A percentile compares a stretch with the other conserved stretches of the same genome.
These are phyloP conservation scores for Xylaria hypoxylon DNA, from an alignment of 2,329 filamentous ascomycete genomes.

Conservation along the genomic window DNA sequence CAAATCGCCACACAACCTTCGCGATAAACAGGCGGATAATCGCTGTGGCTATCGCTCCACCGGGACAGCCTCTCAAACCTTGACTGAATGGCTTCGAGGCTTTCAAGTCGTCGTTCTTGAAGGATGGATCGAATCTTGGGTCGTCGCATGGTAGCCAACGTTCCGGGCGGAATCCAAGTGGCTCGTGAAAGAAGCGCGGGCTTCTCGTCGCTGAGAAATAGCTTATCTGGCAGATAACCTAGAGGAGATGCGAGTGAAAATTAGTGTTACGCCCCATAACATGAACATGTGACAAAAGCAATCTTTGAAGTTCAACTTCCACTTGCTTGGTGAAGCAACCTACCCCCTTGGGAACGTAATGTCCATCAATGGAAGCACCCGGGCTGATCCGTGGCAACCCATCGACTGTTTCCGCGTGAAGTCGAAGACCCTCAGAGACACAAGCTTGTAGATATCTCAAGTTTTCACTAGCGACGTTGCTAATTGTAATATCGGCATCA, in stretches of 20 bases:
- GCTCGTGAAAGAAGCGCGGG: constrained; percentile 35
- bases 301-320: constrained; percentile 13
- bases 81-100: constrained; percentile 37
- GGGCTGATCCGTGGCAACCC: constrained; percentile 44
- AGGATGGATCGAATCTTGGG: constrained; percentile 31
- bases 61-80: constrained; percentile 34
- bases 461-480: constrained; percentile 30
- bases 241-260: constrained; percentile 2
- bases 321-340: constrained; percentile 14
- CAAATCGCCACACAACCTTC: constrained; percentile 29
- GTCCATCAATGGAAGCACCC: constrained; percentile 43
- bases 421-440: constrained; percentile 40
- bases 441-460: constrained; percentile 42
- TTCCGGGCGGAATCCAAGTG: constrained; percentile 31
- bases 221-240: constrained; percentile 35
- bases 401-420: constrained; percentile 31
- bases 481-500: constrained; percentile 42
- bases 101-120: constrained; percentile 26
- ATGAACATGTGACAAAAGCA: neutral
- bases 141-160: constrained; percentile 38
- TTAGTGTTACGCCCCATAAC: constrained; percentile 10
- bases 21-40: constrained; percentile 25
- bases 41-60: constrained; percentile 21
- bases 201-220: constrained; percentile 26
- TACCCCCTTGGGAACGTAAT: constrained; percentile 40